Conservation (phyloP, 2,329 filamentous ascomycete genomes). For the Paraphoma chrysanthemicola region DNA sequence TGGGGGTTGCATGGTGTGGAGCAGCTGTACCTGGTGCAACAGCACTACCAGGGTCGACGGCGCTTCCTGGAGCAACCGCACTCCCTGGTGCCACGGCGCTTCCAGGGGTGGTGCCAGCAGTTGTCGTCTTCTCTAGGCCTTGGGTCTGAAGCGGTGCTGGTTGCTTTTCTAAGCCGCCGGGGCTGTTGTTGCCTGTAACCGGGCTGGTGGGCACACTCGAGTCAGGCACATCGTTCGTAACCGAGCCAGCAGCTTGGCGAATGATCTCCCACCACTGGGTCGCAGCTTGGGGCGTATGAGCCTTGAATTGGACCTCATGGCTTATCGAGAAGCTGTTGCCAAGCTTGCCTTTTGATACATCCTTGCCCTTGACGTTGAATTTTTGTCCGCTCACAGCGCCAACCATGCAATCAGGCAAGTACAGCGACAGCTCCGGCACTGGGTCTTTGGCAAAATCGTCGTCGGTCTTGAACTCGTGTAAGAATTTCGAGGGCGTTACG, state of each 20-base stretch:
- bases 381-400: slow-evolving; percentile 77
- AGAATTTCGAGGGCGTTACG: slow-evolving; percentile 82
- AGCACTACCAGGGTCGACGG: slow-evolving; percentile 11
- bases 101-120: slow-evolving; percentile 20
- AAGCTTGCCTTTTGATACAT: slow-evolving; percentile 77
- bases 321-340: slow-evolving; percentile 80
- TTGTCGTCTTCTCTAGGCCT: slow-evolving; percentile 32
- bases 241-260: slow-evolving; percentile 62
- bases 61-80: slow-evolving; percentile 19
- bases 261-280: slow-evolving; percentile 85
- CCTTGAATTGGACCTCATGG: slow-evolving; percentile 87
- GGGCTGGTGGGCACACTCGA: slow-evolving; percentile 46
- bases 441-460: slow-evolving; percentile 78
- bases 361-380: slow-evolving; percentile 96
- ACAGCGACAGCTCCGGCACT: slow-evolving; percentile 85
- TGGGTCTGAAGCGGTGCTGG: slow-evolving; percentile 44
- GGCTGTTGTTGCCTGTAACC: slow-evolving; percentile 28
- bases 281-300: slow-evolving; percentile 79
- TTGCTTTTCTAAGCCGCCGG: slow-evolving; percentile 13
- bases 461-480: slow-evolving; percentile 96
- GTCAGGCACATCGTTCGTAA: slow-evolving; percentile 51
- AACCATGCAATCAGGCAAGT: slow-evolving; percentile 87
- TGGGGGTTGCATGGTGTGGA: slow-evolving; percentile 2
- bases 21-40: slow-evolving; percentile 9
- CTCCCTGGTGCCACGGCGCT: slow-evolving; percentile 16